phyloP scores from a whole-genome alignment of 2,329 filamentous ascomycete species.

The Botryosphaeria dothidea region DNA sequence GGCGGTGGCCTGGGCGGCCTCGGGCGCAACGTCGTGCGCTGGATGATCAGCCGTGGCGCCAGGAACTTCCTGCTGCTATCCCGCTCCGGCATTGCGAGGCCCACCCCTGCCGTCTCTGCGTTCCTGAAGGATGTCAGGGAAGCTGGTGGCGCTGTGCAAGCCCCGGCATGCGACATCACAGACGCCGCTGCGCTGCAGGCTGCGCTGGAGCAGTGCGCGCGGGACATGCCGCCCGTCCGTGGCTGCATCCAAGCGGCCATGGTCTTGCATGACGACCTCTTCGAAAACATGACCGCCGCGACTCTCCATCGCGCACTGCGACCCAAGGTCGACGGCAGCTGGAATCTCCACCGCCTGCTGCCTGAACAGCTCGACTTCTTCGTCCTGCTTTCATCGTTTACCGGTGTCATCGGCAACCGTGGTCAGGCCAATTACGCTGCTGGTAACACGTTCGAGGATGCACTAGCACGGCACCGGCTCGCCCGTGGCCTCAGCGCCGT shows the following conservation, averaged over 20 bases:
- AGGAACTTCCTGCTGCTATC: conserved; percentile 14
- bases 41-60: conserved; percentile 15
- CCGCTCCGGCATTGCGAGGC: background rate
- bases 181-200: background rate
- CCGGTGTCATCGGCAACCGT: conserved; percentile 25
- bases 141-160: background rate
- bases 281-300: conserved; percentile 18
- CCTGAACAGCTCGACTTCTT: conserved; percentile 27
- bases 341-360: conserved; percentile 29
- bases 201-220: background rate
- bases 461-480: conserved; percentile 23
- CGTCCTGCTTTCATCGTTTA: conserved; percentile 25
- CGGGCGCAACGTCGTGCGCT: conserved; percentile 6
- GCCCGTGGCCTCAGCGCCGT: conserved; percentile 38
- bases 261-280: conserved; percentile 23
- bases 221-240: conserved; percentile 19
- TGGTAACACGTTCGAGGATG: conserved; percentile 25
- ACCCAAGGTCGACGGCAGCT: conserved; percentile 37
- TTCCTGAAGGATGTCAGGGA: background rate
- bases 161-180: background rate
- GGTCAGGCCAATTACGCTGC: conserved; percentile 26
- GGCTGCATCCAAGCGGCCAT: conserved; percentile 36
- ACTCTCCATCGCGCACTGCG: conserved; percentile 15
- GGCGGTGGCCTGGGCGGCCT: conserved; percentile 21
- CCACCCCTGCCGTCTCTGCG: too few species aligned